These are phyloP conservation scores for Flaveria sonorensis DNA, from an alignment of 129 eudicot species.

Conservation along the genomic window DNA sequence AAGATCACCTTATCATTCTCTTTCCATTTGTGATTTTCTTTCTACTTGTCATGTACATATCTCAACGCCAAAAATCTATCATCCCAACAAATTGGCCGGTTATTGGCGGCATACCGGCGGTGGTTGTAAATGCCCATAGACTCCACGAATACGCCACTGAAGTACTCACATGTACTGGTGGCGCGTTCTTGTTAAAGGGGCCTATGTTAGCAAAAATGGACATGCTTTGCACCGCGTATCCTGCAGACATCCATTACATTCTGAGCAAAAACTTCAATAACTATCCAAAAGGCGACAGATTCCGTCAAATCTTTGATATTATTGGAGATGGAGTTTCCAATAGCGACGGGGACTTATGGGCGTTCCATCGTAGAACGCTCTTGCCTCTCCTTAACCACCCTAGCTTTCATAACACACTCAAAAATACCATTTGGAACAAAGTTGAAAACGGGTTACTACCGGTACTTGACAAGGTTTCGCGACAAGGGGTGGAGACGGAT, in stretches of 20 bases:
- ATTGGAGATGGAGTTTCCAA: conserved; percentile 43
- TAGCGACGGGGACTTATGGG: conserved; percentile 34
- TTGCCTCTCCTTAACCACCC: conserved; percentile 5
- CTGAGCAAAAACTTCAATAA: conserved; percentile 39
- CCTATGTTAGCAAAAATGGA: conserved; percentile 44
- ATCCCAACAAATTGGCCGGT: background rate
- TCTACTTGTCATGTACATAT: background rate
- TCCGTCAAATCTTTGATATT: conserved; percentile 37
- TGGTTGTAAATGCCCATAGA: conserved; percentile 29
- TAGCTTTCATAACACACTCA: conserved; percentile 7
- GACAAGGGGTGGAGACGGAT: conserved; percentile 27
- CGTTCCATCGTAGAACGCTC: conserved; percentile 30
- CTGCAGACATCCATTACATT: conserved; percentile 43
- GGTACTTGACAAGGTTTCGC: conserved; percentile 28
- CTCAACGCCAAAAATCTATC: background rate
- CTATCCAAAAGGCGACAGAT: conserved; percentile 41
- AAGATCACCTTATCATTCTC: background rate
- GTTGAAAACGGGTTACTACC: conserved; percentile 36
- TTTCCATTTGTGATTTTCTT: background rate
- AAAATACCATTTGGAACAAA: background rate
- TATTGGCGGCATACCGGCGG: conserved; percentile 33
- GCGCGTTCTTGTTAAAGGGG: conserved; percentile 35
- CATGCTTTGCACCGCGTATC: conserved; percentile 37
- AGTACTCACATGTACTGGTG: background rate
- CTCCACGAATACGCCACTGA: conserved; percentile 36